These are phyloP conservation scores for Phytophthora rubi DNA, from an alignment of 352 stramenopile genomes.

Conservation along the genomic window DNA sequence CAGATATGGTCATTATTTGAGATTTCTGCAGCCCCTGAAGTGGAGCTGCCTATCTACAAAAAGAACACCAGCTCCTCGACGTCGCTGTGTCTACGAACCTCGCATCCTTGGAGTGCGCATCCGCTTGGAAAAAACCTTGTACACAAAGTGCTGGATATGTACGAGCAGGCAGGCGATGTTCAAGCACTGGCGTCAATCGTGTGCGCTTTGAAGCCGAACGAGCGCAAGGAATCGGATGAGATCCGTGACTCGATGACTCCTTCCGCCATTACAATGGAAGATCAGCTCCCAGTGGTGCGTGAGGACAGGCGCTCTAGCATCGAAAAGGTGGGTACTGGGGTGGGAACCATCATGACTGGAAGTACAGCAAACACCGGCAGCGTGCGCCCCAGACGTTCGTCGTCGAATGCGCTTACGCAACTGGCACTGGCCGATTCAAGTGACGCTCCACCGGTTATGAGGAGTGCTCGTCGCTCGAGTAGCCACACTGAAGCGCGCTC, in stretches of 20 bases:
- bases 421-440: slow-evolving; percentile 32
- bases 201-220: slow-evolving; percentile 60
- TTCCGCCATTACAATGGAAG: slow-evolving; percentile 34
- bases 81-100: slow-evolving; percentile 45
- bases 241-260: slow-evolving; percentile 20
- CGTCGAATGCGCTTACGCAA: slow-evolving; percentile 47
- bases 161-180: slow-evolving; percentile 80
- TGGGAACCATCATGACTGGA: slow-evolving; percentile 9
- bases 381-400: slow-evolving; percentile 33
- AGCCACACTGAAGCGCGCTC: slow-evolving; percentile 64
- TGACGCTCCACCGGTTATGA: slow-evolving; percentile 61
- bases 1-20: slow-evolving; percentile 86
- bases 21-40: slow-evolving; percentile 59
- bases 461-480: slow-evolving; percentile 56
- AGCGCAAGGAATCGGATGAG: slow-evolving; percentile 29
- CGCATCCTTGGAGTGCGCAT: slow-evolving; percentile 80
- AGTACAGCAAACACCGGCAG: slow-evolving; percentile 19
- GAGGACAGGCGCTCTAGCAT: slow-evolving; percentile 35
- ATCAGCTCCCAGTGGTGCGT: slow-evolving; percentile 42
- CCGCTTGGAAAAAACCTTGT: slow-evolving; percentile 82
- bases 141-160: slow-evolving; percentile 79
- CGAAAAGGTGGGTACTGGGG: slow-evolving; percentile 11
- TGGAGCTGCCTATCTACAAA: slow-evolving; percentile 61
- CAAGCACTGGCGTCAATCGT: slow-evolving; percentile 82
- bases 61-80: slow-evolving; percentile 24